A percentile compares a stretch with the other conserved stretches of the same genome.
phyloP scores from a whole-genome alignment of 2,329 filamentous ascomycete species.

The Paecilomyces formosus region DNA sequence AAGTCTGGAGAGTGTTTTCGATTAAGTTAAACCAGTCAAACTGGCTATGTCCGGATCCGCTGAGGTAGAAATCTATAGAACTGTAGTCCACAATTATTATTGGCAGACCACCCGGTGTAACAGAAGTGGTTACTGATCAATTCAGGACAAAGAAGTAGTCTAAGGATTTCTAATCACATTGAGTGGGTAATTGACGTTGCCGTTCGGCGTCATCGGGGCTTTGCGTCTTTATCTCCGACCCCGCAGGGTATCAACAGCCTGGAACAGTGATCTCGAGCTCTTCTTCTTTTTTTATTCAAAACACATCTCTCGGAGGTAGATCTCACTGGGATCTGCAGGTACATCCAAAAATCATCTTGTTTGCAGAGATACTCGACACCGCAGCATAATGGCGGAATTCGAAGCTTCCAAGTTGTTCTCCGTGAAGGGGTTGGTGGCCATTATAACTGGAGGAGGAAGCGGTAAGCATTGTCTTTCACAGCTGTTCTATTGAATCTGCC shows the following conservation, averaged over 20 bases:
- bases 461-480: conserved; percentile 24
- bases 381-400: conserved; percentile 22
- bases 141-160: background rate
- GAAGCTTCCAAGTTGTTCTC: conserved; percentile 38
- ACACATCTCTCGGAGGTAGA: background rate
- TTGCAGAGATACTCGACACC: background rate
- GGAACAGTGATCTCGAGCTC: background rate
- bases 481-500: background rate
- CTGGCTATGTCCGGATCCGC: too few species aligned
- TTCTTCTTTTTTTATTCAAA: background rate
- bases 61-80: too few species aligned
- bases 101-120: too few species aligned
- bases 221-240: background rate
- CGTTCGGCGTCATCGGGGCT: background rate
- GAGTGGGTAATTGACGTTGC: background rate
- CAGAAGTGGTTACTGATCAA: too few species aligned
- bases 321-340: background rate
- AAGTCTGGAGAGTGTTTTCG: too few species aligned
- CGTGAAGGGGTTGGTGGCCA: conserved; percentile 45
- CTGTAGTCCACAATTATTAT: too few species aligned
- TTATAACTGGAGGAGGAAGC: conserved; percentile 48
- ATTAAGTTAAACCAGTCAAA: too few species aligned
- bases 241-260: background rate
- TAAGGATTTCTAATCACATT: background rate
- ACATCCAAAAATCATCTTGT: background rate